A percentile compares a stretch with the other conserved stretches of the same genome.
Evolutionary conservation across 1,284 basidiomycete species (phyloP).

Genomic region (Cryptococcus sp.): DNA sequence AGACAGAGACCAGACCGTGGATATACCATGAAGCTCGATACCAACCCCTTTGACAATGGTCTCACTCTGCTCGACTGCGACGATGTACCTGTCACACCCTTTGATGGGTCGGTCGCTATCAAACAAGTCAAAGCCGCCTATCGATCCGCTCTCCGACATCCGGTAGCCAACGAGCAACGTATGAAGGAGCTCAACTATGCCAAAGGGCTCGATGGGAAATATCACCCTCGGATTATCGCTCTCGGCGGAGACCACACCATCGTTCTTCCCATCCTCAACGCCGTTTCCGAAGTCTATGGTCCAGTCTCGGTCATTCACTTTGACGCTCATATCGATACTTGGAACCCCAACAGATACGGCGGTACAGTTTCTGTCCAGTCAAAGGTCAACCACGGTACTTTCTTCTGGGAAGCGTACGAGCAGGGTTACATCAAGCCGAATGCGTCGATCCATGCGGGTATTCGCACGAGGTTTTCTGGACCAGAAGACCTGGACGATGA

Average conservation of each 20-base stretch:
- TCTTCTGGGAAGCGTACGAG: constrained; percentile 48
- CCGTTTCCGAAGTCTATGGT: constrained; percentile 44
- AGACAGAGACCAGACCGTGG: constrained; percentile 31
- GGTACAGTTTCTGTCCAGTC: constrained; percentile 26
- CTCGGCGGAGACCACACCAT: constrained; percentile 50
- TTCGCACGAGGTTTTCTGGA: constrained; percentile 36
- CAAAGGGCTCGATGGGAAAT: constrained; percentile 35
- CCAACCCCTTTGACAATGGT: constrained; percentile 31
- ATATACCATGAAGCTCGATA: constrained; percentile 25
- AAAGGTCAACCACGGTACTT: constrained; percentile 37
- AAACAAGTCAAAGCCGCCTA: constrained; percentile 46
- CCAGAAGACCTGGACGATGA: constrained; percentile 37
- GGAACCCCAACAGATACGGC: constrained; percentile 34
- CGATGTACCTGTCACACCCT: constrained; percentile 47
- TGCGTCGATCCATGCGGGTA: constrained; percentile 55
- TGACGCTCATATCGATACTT: constrained; percentile 51
- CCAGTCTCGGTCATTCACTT: constrained; percentile 48
- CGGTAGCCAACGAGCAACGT: constrained; percentile 16
- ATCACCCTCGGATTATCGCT: constrained; percentile 46
- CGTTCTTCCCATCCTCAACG: constrained; percentile 48
- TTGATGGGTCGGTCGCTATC: constrained; percentile 46
- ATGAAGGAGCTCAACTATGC: constrained; percentile 23
- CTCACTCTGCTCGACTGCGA: constrained; percentile 43
- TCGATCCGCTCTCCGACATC: constrained; percentile 23
- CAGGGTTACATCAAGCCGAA: constrained; percentile 48